Percentiles rank a stretch among this genome's conserved stretches.
phyloP scores from a whole-genome alignment of 2,329 filamentous ascomycete genomes.

The Ophiocordyceps unilateralis region DNA sequence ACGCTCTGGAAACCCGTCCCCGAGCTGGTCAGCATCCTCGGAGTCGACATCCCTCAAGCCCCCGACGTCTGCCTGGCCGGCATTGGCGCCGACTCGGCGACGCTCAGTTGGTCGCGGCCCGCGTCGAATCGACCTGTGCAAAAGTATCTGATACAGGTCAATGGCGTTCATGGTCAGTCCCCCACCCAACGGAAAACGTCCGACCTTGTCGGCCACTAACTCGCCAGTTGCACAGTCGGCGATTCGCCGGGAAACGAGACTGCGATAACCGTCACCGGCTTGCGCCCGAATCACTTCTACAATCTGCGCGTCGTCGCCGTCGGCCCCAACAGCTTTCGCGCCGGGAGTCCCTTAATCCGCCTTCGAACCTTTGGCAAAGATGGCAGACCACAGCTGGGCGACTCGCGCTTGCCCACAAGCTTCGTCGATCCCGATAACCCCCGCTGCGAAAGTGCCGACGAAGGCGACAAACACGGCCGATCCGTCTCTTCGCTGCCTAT shows the following conservation, averaged over 20 bases:
- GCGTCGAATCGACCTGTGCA: slow-evolving; percentile 49
- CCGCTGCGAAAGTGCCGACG: slow-evolving; percentile 20
- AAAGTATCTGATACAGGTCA: slow-evolving; percentile 84
- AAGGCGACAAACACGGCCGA: slow-evolving; percentile 28
- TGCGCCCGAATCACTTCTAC: slow-evolving; percentile 78
- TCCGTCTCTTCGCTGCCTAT: slow-evolving; percentile 32
- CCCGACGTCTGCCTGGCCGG: slow-evolving; percentile 82
- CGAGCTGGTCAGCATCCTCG: slow-evolving; percentile 76
- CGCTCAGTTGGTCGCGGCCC: slow-evolving; percentile 77
- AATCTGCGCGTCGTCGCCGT: slow-evolving; percentile 87
- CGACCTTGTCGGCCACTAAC: background rate
- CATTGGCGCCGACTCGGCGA: slow-evolving; percentile 73
- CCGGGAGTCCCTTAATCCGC: slow-evolving; percentile 70
- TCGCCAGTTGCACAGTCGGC: slow-evolving; percentile 42
- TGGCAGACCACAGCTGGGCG: slow-evolving; percentile 42
- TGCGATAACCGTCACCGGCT: slow-evolving; percentile 73
- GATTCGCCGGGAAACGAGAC: slow-evolving; percentile 43
- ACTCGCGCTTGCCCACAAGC: slow-evolving; percentile 36
- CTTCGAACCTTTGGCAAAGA: slow-evolving; percentile 58
- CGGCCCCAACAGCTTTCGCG: slow-evolving; percentile 82
- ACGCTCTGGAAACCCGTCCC: slow-evolving; percentile 84
- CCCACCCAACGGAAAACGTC: background rate
- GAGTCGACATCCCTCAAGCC: slow-evolving; percentile 80
- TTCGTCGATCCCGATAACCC: slow-evolving; percentile 35
- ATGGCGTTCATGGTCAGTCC: slow-evolving; percentile 67